Evolutionary conservation across 148 eudicot genomes (phyloP).

Genomic region (Dianthus caryophyllus): DNA sequence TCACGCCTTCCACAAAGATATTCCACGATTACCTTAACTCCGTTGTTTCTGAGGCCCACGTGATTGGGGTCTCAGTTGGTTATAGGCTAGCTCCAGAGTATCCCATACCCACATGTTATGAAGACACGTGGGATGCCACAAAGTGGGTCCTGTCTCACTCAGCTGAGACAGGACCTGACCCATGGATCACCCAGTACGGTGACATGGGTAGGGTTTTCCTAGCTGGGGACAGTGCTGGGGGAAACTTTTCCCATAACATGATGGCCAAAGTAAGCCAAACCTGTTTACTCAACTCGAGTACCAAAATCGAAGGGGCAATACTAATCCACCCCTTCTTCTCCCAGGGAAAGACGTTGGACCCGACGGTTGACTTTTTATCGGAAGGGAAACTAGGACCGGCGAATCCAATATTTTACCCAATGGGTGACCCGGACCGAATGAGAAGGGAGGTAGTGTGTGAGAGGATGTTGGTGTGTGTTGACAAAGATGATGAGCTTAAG

Average conservation of each 20-base stretch:
- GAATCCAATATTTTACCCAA: slow-evolving; percentile 33
- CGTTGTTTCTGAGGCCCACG: slow-evolving; percentile 24
- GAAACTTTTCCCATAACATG: slow-evolving; percentile 39
- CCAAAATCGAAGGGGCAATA: slow-evolving; percentile 5
- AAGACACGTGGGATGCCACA: slow-evolving; percentile 29
- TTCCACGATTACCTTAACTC: slow-evolving; percentile 30
- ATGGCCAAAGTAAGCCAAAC: slow-evolving; percentile 11
- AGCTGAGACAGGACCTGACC: slow-evolving; percentile 22
- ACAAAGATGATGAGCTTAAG: slow-evolving; percentile 26
- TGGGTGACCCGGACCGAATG: slow-evolving; percentile 23
- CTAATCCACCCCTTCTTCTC: slow-evolving; percentile 38
- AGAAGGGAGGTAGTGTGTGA: slow-evolving; percentile 15
- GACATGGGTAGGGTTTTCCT: slow-evolving; percentile 35
- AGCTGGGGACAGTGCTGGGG: slow-evolving; percentile 62
- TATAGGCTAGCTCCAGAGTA: slow-evolving; percentile 47
- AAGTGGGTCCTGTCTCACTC: slow-evolving; percentile 38
- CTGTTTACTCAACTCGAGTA: neutral
- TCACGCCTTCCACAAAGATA: slow-evolving; percentile 26
- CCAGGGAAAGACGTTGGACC: slow-evolving; percentile 7
- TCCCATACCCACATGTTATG: slow-evolving; percentile 38
- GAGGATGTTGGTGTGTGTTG: slow-evolving; percentile 35
- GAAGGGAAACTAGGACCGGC: slow-evolving; percentile 16
- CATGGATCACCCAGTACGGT: slow-evolving; percentile 31
- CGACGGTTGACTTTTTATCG: slow-evolving; percentile 1
- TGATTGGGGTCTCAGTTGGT: slow-evolving; percentile 35